phyloP scores from a whole-genome alignment of 2,329 filamentous ascomycete species.

The Plenodomus biglobosus region DNA sequence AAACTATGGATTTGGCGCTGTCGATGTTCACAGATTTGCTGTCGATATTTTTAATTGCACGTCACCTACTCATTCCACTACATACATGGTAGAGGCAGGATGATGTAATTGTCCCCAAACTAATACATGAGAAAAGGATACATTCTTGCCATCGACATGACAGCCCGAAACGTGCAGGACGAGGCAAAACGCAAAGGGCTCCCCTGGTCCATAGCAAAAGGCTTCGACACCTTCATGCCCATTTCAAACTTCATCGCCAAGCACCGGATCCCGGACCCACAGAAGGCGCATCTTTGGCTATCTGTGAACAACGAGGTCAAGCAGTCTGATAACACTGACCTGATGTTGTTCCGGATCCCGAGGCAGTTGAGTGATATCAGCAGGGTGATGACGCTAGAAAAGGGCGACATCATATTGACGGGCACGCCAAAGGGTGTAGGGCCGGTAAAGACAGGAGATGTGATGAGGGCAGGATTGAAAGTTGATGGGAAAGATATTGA shows the following conservation, averaged over 20 bases:
- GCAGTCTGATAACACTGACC: conserved; percentile 84
- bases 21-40: too few species aligned
- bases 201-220: conserved; percentile 95
- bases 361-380: conserved; percentile 88
- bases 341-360: conserved; percentile 93
- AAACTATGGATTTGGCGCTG: too few species aligned
- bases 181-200: conserved; percentile 97
- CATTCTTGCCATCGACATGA: conserved; percentile 94
- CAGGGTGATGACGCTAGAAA: conserved; percentile 88
- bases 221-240: conserved; percentile 96
- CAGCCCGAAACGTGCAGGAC: conserved; percentile 89
- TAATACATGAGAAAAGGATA: conserved; percentile 62
- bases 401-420: conserved; percentile 92
- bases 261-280: conserved; percentile 77
- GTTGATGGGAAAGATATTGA: conserved; percentile 80
- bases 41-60: too few species aligned
- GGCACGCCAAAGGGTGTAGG: conserved; percentile 97
- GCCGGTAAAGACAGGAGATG: conserved; percentile 78
- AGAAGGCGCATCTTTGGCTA: conserved; percentile 83
- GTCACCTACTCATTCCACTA: too few species aligned
- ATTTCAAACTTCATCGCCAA: conserved; percentile 81
- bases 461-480: conserved; percentile 80
- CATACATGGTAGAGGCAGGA: too few species aligned
- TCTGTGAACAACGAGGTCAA: conserved; percentile 76
- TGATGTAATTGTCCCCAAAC: neutral